Conservation (phyloP, 495 filamentous ascomycete species). For the Clohesyomyces aquaticus region DNA sequence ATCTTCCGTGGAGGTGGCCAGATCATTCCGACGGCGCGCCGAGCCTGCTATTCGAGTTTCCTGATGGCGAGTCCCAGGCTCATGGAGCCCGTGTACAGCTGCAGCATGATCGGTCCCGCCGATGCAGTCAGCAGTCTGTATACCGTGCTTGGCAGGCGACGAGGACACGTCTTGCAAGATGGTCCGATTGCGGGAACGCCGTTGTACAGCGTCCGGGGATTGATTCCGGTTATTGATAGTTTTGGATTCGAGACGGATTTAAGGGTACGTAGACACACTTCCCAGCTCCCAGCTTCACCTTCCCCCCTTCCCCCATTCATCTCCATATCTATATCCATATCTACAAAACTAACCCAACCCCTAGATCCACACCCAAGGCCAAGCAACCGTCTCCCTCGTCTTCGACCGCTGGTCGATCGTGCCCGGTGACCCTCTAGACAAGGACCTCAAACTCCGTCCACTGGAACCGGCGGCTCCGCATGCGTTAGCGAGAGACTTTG, state of each 20-base stretch:
- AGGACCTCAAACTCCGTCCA: constrained; percentile 76
- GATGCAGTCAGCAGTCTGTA: constrained; percentile 87
- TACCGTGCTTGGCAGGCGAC: constrained; percentile 82
- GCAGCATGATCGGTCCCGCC: constrained; percentile 89
- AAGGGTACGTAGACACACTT: constrained; percentile 48
- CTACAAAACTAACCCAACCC: not conserved
- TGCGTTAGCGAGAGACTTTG: constrained; percentile 92
- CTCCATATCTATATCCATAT: not conserved
- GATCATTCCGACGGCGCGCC: constrained; percentile 91
- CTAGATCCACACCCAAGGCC: constrained; percentile 87
- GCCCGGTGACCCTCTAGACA: constrained; percentile 91
- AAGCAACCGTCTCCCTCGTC: constrained; percentile 84
- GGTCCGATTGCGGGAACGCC: constrained; percentile 91
- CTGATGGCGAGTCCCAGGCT: constrained; percentile 93
- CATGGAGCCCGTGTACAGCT: constrained; percentile 93
- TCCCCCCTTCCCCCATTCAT: not conserved
- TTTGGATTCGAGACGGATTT: constrained; percentile 98
- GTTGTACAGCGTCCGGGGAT: constrained; percentile 85
- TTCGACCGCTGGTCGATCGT: constrained; percentile 97
- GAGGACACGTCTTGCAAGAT: constrained; percentile 91
- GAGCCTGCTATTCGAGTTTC: constrained; percentile 92
- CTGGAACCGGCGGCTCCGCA: constrained; percentile 84
- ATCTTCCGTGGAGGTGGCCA: constrained; percentile 95
- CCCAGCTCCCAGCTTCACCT: not conserved
- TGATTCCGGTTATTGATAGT: constrained; percentile 93